phyloP scores from a whole-genome alignment of 129 eudicot genomes.

The Pittosporum tobira region DNA sequence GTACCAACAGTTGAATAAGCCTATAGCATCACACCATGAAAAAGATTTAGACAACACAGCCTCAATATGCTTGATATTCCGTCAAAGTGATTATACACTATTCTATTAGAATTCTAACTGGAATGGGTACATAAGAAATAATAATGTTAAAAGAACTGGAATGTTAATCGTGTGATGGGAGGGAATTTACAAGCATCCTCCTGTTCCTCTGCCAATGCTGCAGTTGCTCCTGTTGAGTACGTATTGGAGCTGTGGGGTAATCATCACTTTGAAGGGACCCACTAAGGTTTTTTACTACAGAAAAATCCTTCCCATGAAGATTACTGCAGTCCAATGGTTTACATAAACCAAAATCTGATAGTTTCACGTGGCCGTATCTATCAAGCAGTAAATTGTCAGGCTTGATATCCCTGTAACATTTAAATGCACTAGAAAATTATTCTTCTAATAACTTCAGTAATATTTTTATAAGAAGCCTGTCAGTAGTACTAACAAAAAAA shows the following conservation, averaged over 20 bases:
- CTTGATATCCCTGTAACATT: conserved; percentile 76
- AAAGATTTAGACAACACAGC: not conserved
- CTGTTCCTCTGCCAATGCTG: conserved; percentile 98
- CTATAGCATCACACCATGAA: conserved; percentile 29
- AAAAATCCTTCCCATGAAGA: conserved; percentile 87
- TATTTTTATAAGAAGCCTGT: not conserved
- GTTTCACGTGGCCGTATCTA: conserved; percentile 85
- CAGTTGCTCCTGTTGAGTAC: conserved; percentile 94
- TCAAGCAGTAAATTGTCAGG: conserved; percentile 96
- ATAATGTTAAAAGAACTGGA: not conserved
- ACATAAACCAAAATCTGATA: conserved; percentile 96
- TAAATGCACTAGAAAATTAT: not conserved
- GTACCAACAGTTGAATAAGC: conserved; percentile 99
- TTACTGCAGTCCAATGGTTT: conserved; percentile 84
- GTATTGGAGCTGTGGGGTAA: conserved; percentile 70
- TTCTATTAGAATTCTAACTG: too few species aligned
- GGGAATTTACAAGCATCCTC: conserved; percentile 86
- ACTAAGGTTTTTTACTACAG: conserved; percentile 58
- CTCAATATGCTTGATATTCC: not conserved
- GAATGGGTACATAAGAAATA: not conserved
- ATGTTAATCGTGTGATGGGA: not conserved
- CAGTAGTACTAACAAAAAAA: not conserved
- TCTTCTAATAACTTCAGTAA: not conserved
- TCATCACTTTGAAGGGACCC: conserved; percentile 97
- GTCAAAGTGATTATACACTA: too few species aligned